Evolutionary conservation across 1,139 yeast genomes (phyloP).

Genomic region (Magnusiomyces suaveolens): DNA sequence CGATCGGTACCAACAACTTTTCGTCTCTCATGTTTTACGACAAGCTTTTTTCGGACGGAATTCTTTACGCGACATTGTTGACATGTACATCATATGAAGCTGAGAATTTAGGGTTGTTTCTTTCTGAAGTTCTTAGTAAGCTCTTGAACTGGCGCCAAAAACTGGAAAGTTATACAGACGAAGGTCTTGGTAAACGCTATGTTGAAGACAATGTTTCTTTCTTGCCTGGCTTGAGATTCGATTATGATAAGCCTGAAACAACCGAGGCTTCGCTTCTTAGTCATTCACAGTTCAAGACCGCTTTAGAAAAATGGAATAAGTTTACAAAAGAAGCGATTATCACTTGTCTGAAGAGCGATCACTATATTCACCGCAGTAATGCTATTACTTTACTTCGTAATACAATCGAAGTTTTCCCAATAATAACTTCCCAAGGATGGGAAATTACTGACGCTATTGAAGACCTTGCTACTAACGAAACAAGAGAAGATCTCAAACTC

Average conservation of each 20-base stretch:
- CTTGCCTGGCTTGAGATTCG: conserved; percentile 24
- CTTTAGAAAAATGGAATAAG: conserved; percentile 49
- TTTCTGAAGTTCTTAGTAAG: conserved; percentile 44
- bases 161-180: conserved; percentile 24
- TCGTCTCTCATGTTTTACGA: conserved; percentile 40
- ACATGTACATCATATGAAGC: conserved; percentile 71
- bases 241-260: conserved; percentile 15
- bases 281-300: conserved; percentile 36
- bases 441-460: conserved; percentile 42
- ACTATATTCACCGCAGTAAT: conserved; percentile 76
- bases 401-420: conserved; percentile 56
- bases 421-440: conserved; percentile 59
- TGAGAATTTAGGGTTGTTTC: conserved; percentile 72
- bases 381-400: conserved; percentile 70
- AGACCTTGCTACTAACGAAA: conserved; percentile 43
- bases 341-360: conserved; percentile 44
- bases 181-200: conserved; percentile 27
- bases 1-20: conserved; percentile 37
- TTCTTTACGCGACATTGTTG: conserved; percentile 52
- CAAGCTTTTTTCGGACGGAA: conserved; percentile 41
- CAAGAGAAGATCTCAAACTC: conserved; percentile 70
- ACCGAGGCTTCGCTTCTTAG: conserved; percentile 21
- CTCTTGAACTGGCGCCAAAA: conserved; percentile 39
- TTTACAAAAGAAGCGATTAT: conserved; percentile 40
- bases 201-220: conserved; percentile 17